Conservation (phyloP, 106 monocot species). For the Dendrobium officinale region DNA sequence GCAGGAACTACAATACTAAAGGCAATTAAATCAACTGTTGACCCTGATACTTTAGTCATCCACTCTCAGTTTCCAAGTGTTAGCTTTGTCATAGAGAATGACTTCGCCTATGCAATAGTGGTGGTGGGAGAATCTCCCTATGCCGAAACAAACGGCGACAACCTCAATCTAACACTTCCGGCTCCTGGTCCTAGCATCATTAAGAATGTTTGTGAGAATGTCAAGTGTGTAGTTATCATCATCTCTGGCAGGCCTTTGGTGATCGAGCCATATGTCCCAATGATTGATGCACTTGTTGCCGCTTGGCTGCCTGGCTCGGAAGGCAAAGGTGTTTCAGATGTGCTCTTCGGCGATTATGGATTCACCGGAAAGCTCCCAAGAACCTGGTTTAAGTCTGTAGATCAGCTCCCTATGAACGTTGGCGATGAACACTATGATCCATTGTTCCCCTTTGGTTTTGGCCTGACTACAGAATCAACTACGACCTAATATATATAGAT, state of each 20-base stretch:
- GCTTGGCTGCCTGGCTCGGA: conserved; percentile 78
- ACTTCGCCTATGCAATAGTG: conserved; percentile 59
- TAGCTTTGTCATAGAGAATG: conserved; percentile 22
- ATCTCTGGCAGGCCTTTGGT: conserved; percentile 57
- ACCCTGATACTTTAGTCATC: conserved; percentile 30
- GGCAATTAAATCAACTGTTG: conserved; percentile 36
- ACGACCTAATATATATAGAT: not conserved
- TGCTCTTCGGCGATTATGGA: conserved; percentile 71
- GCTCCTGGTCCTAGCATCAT: conserved; percentile 54
- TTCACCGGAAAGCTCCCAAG: conserved; percentile 61
- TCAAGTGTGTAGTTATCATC: conserved; percentile 59
- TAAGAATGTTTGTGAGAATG: conserved; percentile 34
- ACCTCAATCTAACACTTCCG: conserved; percentile 39
- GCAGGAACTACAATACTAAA: conserved; percentile 70
- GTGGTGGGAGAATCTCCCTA: conserved; percentile 69
- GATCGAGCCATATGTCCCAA: conserved; percentile 33
- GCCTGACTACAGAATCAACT: conserved; percentile 33
- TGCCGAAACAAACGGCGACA: conserved; percentile 51
- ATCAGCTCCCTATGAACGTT: conserved; percentile 71
- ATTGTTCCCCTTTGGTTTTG: conserved; percentile 66
- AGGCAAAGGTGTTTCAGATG: conserved; percentile 59
- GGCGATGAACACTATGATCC: conserved; percentile 73
- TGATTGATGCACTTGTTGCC: conserved; percentile 59
- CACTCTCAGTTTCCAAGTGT: conserved; percentile 50
- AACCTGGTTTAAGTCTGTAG: conserved; percentile 71